Evolutionary conservation across 257 asterid genomes (phyloP), one percentile per base, ranked within the genome.

Genomic region (Apocynum venetum): DNA sequence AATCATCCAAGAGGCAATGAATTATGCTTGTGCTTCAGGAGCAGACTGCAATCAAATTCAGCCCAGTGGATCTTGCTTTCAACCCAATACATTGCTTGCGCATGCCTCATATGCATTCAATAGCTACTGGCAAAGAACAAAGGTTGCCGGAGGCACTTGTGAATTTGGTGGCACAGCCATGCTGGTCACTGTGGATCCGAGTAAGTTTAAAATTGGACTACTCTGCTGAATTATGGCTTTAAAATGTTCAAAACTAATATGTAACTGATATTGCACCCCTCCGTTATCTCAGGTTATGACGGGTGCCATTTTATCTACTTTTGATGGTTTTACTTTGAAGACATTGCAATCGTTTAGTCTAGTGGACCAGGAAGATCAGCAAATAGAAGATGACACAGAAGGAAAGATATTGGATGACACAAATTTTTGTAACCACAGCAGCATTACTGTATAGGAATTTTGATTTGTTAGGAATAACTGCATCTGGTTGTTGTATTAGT

Each of bases 41-140:
- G 99, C 97, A 1, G 97, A 90, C 4, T 96, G 99, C 56, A 78
- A 82, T 8, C 91, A 87, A 84, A 86, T 96, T 83, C 89, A 75
- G 83, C 88, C 97, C 4, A 87, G 71, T 36, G 98, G 97, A 0
- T 71, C 97, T 2, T 96, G 98, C 84, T 96, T 80, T 78, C 76
- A 81, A 86, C 99, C 99, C n/a, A 80, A 91, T 76, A 89, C 97
- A 0, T 40, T 90, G 67, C 84, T 90, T 14, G 96, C 98, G 0
- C 99, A 96, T 80, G 99, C 99, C 0, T 93, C 99, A 0, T 96
- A 87, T 55, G 98, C 99, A 0, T 93, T 93, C 78, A 96, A 93
- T 44, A 96, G 98, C 89, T 96, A 89, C 51, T 93, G 93, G 93
- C 99, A 96, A 51, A 86, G 91, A 80, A 90, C 92, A 8, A 93